Percentiles rank a stretch among this genome's conserved stretches.
These are phyloP conservation scores for Talaromyces amestolkiae DNA, from an alignment of 2,329 filamentous ascomycete genomes.

Conservation along the genomic window DNA sequence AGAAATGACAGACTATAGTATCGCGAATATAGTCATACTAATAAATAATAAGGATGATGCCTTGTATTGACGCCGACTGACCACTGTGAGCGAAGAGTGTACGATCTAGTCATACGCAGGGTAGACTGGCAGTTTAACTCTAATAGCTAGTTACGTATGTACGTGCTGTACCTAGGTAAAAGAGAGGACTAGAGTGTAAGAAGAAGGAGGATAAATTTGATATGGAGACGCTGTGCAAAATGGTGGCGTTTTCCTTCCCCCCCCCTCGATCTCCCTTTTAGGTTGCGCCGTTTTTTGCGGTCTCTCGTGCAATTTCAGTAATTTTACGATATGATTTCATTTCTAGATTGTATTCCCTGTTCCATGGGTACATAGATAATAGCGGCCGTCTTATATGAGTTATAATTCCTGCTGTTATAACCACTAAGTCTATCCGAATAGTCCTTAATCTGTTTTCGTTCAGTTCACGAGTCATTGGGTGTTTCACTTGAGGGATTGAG, in stretches of 20 bases:
- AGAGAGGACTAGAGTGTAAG: not conserved
- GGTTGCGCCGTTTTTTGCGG: not conserved
- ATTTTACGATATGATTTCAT: not conserved
- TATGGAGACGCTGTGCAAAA: conserved; percentile 2
- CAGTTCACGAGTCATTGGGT: conserved; percentile 4
- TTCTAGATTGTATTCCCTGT: not conserved
- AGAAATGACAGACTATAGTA: not conserved
- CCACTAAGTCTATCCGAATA: not conserved
- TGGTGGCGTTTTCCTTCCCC: not conserved
- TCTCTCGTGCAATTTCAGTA: not conserved
- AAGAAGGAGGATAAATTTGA: conserved; percentile 8
- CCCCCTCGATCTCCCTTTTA: not conserved
- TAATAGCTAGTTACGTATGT: not conserved
- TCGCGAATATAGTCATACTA: not conserved
- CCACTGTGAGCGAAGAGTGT: not conserved
- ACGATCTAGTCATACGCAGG: not conserved
- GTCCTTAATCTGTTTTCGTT: conserved; percentile 8
- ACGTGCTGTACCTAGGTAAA: not conserved
- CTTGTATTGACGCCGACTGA: not conserved
- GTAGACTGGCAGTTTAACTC: not conserved
- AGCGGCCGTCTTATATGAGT: not conserved
- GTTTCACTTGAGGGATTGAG: not conserved
- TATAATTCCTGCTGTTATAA: conserved; percentile 7
- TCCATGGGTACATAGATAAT: not conserved
- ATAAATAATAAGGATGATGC: not conserved